These are phyloP conservation scores for Nematocida displodere DNA, from an alignment of 371 early-diverging fungal species.

Conservation along the genomic window DNA sequence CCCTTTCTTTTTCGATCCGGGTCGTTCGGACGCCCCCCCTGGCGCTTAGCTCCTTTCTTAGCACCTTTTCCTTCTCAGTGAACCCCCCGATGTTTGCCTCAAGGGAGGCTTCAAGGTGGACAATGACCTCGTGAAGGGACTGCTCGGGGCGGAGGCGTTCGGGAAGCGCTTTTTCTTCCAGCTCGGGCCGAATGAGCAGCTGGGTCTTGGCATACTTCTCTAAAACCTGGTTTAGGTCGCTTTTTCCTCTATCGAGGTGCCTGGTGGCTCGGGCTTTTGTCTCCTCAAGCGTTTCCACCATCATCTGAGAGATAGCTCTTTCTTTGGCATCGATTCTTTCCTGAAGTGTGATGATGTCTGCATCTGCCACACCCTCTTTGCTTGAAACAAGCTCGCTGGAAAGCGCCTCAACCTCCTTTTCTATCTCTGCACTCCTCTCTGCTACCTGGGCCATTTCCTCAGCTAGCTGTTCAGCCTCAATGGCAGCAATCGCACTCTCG, in stretches of 20 bases:
- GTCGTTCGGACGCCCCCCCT: not conserved
- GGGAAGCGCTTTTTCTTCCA: not conserved
- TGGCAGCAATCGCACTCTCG: not conserved
- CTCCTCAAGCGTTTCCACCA: slow-evolving; percentile 24
- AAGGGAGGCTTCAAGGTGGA: too few relatives aligned
- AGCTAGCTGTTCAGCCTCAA: slow-evolving; percentile 69
- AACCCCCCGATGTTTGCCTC: slow-evolving; percentile 35
- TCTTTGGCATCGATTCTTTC: slow-evolving; percentile 51
- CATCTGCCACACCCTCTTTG: slow-evolving; percentile 25
- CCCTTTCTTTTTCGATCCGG: slow-evolving; percentile 8
- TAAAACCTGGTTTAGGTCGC: slow-evolving; percentile 9
- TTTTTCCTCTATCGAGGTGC: not conserved
- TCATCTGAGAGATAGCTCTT: slow-evolving; percentile 6
- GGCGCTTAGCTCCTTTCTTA: slow-evolving; percentile 28
- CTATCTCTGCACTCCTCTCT: not conserved
- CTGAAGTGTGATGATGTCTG: slow-evolving; percentile 49
- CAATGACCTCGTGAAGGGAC: not conserved
- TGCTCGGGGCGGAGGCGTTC: not conserved
- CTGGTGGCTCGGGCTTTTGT: too few relatives aligned
- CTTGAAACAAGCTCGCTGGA: not conserved
- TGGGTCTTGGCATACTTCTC: not conserved
- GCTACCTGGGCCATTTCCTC: slow-evolving; percentile 30
- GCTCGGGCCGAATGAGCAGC: not conserved
- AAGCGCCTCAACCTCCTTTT: slow-evolving; percentile 26
- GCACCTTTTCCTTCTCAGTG: slow-evolving; percentile 4